phyloP scores from a whole-genome alignment of 176 grass and related monocot genomes.

The Ensete ventricosum region DNA sequence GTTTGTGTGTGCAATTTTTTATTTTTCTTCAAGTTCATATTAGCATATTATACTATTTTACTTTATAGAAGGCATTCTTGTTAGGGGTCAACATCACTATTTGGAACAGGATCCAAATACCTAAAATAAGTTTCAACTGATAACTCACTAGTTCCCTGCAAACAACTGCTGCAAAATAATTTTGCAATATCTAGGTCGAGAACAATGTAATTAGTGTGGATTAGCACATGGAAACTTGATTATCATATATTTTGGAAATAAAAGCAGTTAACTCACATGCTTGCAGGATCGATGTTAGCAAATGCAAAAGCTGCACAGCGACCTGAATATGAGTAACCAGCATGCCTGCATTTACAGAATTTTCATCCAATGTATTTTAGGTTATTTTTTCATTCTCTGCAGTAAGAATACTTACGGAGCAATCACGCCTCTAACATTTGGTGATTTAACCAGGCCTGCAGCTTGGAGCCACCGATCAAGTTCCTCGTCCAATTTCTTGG shows the following conservation, averaged over 20 bases:
- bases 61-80: too few relatives aligned
- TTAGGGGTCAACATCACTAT: too few relatives aligned
- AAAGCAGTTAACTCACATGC: conserved; percentile 50
- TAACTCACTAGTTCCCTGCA: too few relatives aligned
- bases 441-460: conserved; percentile 60
- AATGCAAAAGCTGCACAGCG: conserved; percentile 92
- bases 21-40: too few relatives aligned
- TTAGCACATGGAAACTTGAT: not conserved
- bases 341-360: conserved; percentile 54
- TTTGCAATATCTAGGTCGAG: too few relatives aligned
- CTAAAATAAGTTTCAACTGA: too few relatives aligned
- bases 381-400: not conserved
- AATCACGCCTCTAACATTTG: conserved; percentile 81
- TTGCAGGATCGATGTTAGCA: conserved; percentile 87
- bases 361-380: not conserved
- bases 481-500: conserved; percentile 71
- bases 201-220: not conserved
- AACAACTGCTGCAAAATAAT: too few relatives aligned
- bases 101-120: too few relatives aligned
- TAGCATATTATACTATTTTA: too few relatives aligned
- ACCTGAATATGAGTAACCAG: conserved; percentile 96
- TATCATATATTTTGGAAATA: not conserved
- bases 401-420: conserved; percentile 59
- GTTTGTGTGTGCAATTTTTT: too few relatives aligned
- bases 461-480: conserved; percentile 59